Evolutionary conservation across 2,329 filamentous ascomycete genomes (phyloP), one percentile per base, ranked within the genome.

Genomic region (Harringtonia aguacate): DNA sequence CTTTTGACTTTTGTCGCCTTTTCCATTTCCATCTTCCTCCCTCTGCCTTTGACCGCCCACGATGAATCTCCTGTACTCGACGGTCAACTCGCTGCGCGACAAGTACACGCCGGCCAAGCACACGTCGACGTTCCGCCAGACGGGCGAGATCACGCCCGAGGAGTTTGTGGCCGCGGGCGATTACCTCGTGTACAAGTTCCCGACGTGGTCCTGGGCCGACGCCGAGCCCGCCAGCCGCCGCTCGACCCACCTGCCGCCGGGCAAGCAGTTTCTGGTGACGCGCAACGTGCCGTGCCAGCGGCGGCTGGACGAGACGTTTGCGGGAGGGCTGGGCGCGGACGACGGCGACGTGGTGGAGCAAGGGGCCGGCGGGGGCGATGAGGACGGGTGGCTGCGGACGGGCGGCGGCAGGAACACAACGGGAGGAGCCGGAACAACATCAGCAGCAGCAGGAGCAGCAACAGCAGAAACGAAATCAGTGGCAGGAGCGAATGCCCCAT

Each of bases 141-240:
- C 89, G 5, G 92, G 92, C 52, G 86, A 97, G 68, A 92, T 98
- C 65, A 97, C 90, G 0, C 90, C 90, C 17, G 90, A 95, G 59
- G 92, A 98, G 72, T 98, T 98, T 64, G 74, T 95, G 41, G 83
- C 85, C 4, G 92, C 92, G 4, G 92, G 92, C 55, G 92, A 98
- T 69, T 98, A 97, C 62, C 80, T 98, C 31, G 89, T 95, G 58
- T 95, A 94, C 79, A 97, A 95, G 70, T 98, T 98, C 67, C 92
- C 90, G 9, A 94, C 90, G 46, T 98, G 92, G 92, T 84, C 86
- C 40, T 98, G 92, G 92, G 81, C 84, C 52, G 86, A 92, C 56
- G 89, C 90, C 53, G 85, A 90, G 44, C 79, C 81, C n/a, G 77
- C 81, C 2, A 74, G 77, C 49, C 86, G 87, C 61, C 83, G 88